phyloP scores from a whole-genome alignment of 768 basidiomycete species.

The Russula sp. region DNA sequence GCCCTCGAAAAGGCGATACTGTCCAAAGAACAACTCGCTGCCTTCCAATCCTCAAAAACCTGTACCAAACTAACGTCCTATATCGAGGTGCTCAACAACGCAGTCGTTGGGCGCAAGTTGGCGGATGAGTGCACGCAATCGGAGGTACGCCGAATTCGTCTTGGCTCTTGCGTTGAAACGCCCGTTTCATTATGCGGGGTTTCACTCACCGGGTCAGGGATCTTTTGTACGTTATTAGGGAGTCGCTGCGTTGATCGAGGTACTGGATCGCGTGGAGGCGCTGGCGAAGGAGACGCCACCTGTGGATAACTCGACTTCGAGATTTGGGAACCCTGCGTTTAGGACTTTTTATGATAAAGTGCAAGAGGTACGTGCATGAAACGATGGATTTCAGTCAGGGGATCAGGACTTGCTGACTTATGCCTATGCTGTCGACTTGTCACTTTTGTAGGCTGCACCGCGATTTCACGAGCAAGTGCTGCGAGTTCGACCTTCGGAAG shows the following conservation, averaged over 20 bases:
- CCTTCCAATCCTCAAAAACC: constrained; percentile 76
- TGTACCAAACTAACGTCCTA: constrained; percentile 66
- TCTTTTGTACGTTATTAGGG: constrained; percentile 44
- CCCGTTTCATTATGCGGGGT: not conserved
- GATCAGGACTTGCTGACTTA: not conserved
- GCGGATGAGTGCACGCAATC: constrained; percentile 57
- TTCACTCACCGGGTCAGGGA: not conserved
- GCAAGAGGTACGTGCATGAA: constrained; percentile 60
- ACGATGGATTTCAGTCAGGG: not conserved
- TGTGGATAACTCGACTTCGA: constrained; percentile 82
- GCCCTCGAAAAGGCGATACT: constrained; percentile 72
- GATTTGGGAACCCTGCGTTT: constrained; percentile 98
- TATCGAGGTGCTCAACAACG: constrained; percentile 70
- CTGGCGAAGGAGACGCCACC: constrained; percentile 73
- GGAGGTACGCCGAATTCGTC: constrained; percentile 47
- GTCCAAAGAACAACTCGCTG: constrained; percentile 68
- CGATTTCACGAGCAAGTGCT: constrained; percentile 57
- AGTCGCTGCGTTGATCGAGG: constrained; percentile 54
- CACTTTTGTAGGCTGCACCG: constrained; percentile 10
- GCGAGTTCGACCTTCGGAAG: constrained; percentile 49
- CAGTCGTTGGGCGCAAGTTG: constrained; percentile 74
- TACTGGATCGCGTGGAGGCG: constrained; percentile 65
- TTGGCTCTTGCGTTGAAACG: not conserved
- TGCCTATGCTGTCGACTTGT: not conserved
- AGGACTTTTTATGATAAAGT: constrained; percentile 86